Evolutionary conservation across 352 stramenopile species (phyloP), one percentile per base, ranked within the genome.

Genomic region (Phytophthora hibernalis): DNA sequence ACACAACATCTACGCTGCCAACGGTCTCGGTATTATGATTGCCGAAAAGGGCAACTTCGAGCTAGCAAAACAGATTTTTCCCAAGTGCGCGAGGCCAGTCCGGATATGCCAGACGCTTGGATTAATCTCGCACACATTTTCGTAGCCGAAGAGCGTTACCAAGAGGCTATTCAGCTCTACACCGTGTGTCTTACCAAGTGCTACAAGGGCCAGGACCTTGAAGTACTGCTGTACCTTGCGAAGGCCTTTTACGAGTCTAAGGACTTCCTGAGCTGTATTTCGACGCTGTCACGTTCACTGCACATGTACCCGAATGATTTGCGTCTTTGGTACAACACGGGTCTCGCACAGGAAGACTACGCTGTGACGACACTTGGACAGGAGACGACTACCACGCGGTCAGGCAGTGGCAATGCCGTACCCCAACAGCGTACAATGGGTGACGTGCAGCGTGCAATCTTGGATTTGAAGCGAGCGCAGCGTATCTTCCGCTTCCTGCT

Each of bases 101-200:
- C 93, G 0, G 97, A 99, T 61, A 97, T 98, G 80, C 90, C 94
- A 0, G 97, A 99, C 70, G 89, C 95, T 10, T 98, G 97, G 74
- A 92, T 99, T 74, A 99, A 99, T 76, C 83, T 99, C 6, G 97
- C 94, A 13, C 97, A 99, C 68, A 97, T 99, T 66, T 98, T 98
- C 65, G 85, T 99, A 9, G 96, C 96, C 0, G 95, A 98, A 77
- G 97, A 98, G 69, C 96, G 97, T 31, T 98, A 99, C 69, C 86
- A 93, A 24, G 96, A 98, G 70, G 96, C 96, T 21, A 93, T 99
- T 47, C 94, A 98, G 75, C 89, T 98, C 54, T 99, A 98, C 70
- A 96, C 96, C 37, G 96, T 97, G 55, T 96, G 85, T 61, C 74
- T 96, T 37, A 92, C 64, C 60, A 97, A 97, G 74, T 96, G 92